Base-by-base conservation (phyloP, 2,329 filamentous ascomycete genomes). In the Colletotrichum trifolii region DNA sequence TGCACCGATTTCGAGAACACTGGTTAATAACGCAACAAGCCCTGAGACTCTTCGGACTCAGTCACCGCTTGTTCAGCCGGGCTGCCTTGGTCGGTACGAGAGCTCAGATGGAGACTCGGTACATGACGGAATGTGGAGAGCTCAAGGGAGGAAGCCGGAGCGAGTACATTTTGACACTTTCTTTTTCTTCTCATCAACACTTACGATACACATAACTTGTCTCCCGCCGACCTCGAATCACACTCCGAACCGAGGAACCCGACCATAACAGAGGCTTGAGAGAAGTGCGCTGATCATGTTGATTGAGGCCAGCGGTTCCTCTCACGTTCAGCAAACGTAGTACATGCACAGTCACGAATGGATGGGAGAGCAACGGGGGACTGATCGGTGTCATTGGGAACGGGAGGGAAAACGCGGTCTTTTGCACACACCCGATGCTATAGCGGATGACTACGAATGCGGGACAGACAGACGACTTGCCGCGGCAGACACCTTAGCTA, bases 231-330 rank as follows among this genome's bases (percentile, higher is more conserved):
- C 39, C 17, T 42, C 34, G 40, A 50, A 54, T 17, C 43, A 43
- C 25, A 8, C 33, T 9, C 49, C 57, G 13, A 45, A 40, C 25
- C 33, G 15, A 49, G 33, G 15, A 54, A 17, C 42, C 36, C 39
- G 17, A n/a, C 33, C 42, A 13, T 13, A 13, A 7, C 17, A 25
- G 35, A 56, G 10, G 47, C 39, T 53, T 25, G 15, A 54, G 35
- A 15, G 39, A 36, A 42, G 25, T 43, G 40, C 56, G 35, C 59
- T 53, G 35, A 60, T 38, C 47, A 47, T 53, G 33, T 45, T 58
- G 64, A 49, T 36, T 48, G 54, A 54, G 42, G 64, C 38, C 39
- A 48, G 60, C 43, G 54, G 59, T 54, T 64, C 54, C 54, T 58
- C 49, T 25, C 46, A 50, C 36, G 49, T 53, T 54, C 35, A 40